Base-by-base conservation (phyloP, 2,329 filamentous ascomycete genomes). In the Didymosphaeria variabile region DNA sequence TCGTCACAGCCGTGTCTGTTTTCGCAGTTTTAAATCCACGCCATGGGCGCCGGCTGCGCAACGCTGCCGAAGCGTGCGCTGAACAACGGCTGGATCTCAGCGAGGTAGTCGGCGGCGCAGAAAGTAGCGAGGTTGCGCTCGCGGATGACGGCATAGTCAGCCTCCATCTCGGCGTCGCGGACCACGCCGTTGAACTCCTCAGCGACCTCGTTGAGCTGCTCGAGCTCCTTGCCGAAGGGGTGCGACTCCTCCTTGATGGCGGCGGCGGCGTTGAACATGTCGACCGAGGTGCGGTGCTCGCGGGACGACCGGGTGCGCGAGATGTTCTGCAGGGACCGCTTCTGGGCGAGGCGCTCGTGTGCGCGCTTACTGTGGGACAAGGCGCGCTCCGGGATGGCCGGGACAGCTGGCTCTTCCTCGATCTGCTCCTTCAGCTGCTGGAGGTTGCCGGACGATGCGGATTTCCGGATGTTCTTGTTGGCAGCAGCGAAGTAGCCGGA, bases 331-430 rank as follows among this genome's bases (percentile, higher is more conserved):
- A 88, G 77, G 1, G 90, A 92, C 62, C 87, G 86, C 78, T 89
- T 85, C 69, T 89, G 89, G 52, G 90, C 90, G 36, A 97, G 78
- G 63, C 88, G 88, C 67, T 95, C 91, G 73, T 92, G 90, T 6
- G 90, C 90, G 76, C 92, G 90, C 83, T 97, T 97, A 70, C 92
- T 97, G 81, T 97, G 94, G 10, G 92, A 94, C 3, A 91, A 86
- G 2, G 93, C 90, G 59, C 94, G 88, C 75, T 88, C 85, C 5
- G 94, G 94, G 61, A 97, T 89, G 17, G 82, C 81, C 0, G 92
- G 92, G 2, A 88, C 84, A 40, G 85, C 82, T 17, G 82, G 77
- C 1, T 82, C 77, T 3, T 66, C 63, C 32, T 60, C 51, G 38
- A 59, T 47, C 45, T 72, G 67, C 31, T 75, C 71, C 23, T 67